These are phyloP conservation scores for Aureobasidium sp. DNA, from an alignment of 2,329 filamentous ascomycete species.

Conservation along the genomic window DNA sequence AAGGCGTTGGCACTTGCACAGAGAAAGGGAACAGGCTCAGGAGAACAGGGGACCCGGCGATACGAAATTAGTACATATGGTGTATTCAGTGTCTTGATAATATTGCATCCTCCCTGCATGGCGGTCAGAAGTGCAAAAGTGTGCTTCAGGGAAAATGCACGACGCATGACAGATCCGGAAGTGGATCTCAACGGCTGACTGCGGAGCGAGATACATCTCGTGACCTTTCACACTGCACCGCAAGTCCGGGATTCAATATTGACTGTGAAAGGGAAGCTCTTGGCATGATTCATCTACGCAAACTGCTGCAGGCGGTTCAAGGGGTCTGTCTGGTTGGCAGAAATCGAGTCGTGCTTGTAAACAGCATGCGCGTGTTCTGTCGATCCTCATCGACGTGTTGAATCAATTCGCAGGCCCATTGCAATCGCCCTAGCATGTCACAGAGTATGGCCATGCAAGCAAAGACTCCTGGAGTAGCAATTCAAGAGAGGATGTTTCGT, in stretches of 20 bases:
- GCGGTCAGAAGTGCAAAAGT: too few relatives aligned
- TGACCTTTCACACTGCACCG: constrained; percentile 3
- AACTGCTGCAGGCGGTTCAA: neutral
- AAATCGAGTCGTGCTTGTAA: neutral
- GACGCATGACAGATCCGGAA: constrained; percentile 11
- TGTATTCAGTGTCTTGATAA: too few relatives aligned
- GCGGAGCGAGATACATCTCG: constrained; percentile 3
- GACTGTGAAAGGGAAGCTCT: neutral
- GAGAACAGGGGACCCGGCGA: neutral
- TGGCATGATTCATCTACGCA: constrained; percentile 10
- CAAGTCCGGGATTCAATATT: constrained; percentile 3
- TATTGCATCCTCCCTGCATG: too few relatives aligned
- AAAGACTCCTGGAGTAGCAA: neutral
- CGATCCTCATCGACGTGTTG: constrained; percentile 10
- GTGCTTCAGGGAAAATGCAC: neutral
- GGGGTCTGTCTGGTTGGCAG: neutral
- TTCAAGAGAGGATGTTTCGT: neutral
- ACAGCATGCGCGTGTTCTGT: constrained; percentile 4
- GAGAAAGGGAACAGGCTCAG: neutral
- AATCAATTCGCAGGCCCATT: neutral
- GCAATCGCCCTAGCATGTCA: neutral
- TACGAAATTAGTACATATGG: neutral
- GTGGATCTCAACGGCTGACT: constrained; percentile 15
- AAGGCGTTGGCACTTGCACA: neutral
- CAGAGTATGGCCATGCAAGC: neutral